Conservation (phyloP, 345 rosid genomes). For the Eucalyptus viminalis region DNA sequence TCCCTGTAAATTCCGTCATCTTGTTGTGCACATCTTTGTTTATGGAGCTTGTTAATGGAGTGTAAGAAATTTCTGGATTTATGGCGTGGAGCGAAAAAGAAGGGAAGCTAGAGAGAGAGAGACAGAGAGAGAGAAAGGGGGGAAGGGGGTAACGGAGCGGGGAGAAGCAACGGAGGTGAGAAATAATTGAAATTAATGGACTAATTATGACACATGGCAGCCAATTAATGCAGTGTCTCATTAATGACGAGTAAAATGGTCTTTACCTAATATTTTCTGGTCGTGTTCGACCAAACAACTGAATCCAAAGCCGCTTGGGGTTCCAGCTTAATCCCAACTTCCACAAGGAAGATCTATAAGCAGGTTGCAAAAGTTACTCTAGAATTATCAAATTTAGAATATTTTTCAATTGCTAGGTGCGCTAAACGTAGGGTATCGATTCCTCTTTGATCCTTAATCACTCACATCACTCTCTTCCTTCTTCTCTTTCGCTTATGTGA, state of each 20-base stretch:
- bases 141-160: neutral
- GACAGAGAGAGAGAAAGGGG: rapidly evolving
- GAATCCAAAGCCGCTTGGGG: neutral
- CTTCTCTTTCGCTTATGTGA: no score
- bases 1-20: neutral
- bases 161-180: neutral
- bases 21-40: neutral
- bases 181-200: no score
- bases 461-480: no score
- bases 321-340: neutral
- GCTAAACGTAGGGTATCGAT: no score
- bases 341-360: no score
- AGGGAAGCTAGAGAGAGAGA: neutral
- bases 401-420: no score
- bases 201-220: neutral
- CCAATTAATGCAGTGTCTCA: neutral
- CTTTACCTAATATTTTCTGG: neutral
- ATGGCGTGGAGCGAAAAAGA: neutral
- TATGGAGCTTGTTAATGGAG: neutral
- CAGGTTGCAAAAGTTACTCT: no score
- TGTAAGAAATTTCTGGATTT: neutral
- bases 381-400: no score
- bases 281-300: neutral
- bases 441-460: no score
- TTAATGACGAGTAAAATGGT: neutral